Evolutionary conservation across 225 moss, liverwort and hornwort species (phyloP), one percentile per base, ranked within the genome.

Genomic region (Pseudisothecium myosuroides): DNA sequence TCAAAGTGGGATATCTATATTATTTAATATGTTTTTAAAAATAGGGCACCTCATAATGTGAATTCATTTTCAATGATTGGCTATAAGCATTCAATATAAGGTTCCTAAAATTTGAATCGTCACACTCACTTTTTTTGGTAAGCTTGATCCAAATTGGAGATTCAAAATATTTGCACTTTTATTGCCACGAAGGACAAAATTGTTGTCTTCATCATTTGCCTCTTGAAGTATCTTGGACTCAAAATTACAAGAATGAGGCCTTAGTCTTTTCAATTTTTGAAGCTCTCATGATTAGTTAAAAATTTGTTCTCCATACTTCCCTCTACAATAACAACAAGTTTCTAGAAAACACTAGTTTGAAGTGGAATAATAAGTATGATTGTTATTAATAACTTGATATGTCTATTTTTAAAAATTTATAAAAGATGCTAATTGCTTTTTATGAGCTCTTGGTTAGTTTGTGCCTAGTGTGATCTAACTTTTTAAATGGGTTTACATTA

Each of bases 281-380:
- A 24, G 24, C 14, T 39, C 8, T 69, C 24, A 39, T 24, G 7
- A 7, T 41, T 41, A 14, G 8, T 15, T 41, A 41, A 71, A 41
- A 2, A 1, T 8, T 24, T 39, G 0, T 3, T 71, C 1, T 71
- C 41, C 5, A 71, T 26, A 0, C 14, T 71, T 8, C 0, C 14
- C 9, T 41, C 41, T 41, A 15, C 3, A 14, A 41, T 26, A 71
- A 26, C 3, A 4, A 41, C 3, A 4, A 41, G 15, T 26, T 41
- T 8, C 7, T 41, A 14, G 15, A 0, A 71, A 71, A 39, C 3
- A 41, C 24, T n/a, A 69, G 4, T 39, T 69, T 71, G 15, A 71
- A 3, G 12, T 41, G 5, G 8, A 69, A 41, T 69, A 1, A 71
- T 26, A 71, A 71, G 9, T 26, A 15, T 41, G 26, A 71, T 41